These are phyloP conservation scores for Yamadazyma philogaea DNA, from an alignment of 805 yeast genomes.

Conservation along the genomic window DNA sequence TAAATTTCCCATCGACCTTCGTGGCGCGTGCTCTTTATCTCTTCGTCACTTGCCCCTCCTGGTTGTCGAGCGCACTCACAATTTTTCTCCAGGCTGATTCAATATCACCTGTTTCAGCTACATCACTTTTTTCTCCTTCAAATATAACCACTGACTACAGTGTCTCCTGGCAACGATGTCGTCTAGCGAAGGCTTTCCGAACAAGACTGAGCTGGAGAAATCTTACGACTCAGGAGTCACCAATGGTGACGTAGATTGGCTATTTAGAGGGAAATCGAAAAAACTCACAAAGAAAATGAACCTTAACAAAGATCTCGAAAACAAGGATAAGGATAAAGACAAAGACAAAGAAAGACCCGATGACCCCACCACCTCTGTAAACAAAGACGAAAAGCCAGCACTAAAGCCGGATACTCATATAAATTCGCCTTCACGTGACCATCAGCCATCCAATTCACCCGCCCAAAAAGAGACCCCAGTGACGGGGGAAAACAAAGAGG, in stretches of 20 bases:
- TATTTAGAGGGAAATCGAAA: conserved; percentile 73
- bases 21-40: too few species aligned
- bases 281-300: conserved; percentile 46
- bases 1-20: too few species aligned
- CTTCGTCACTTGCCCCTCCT: neutral
- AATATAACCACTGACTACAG: neutral
- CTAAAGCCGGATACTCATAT: neutral
- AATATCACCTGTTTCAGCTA: conserved; percentile 2
- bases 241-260: conserved; percentile 81
- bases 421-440: neutral
- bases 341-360: conserved; percentile 1
- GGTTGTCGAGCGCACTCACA: conserved; percentile 4
- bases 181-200: neutral
- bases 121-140: too few species aligned
- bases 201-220: neutral
- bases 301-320: conserved; percentile 11
- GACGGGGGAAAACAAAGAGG: too few species aligned
- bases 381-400: neutral
- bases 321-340: conserved; percentile 16
- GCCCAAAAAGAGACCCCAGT: neutral
- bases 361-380: neutral
- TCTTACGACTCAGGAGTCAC: conserved; percentile 50
- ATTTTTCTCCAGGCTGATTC: conserved; percentile 1
- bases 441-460: neutral
- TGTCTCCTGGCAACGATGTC: conserved; percentile 3